These are phyloP conservation scores for Eutrema salsugineum DNA, from an alignment of 441 rosid species.

Conservation along the genomic window DNA sequence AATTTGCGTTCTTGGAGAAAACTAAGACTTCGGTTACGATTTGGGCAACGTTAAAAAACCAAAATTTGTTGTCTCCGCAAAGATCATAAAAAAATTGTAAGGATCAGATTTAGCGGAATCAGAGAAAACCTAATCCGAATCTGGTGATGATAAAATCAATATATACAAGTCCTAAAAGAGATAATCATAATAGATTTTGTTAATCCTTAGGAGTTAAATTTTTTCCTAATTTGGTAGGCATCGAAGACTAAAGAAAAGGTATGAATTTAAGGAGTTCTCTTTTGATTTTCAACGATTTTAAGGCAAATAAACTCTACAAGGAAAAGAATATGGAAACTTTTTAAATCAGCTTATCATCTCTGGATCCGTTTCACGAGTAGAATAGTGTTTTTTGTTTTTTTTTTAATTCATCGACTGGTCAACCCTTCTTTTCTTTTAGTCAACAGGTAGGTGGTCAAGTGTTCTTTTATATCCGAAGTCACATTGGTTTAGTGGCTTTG, in stretches of 20 bases:
- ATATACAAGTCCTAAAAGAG: neutral
- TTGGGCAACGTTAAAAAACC: neutral
- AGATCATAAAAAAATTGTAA: neutral
- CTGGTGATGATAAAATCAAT: neutral
- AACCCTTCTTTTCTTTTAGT: no score
- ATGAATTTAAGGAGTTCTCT: neutral
- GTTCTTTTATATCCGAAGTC: no score
- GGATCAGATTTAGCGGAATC: neutral
- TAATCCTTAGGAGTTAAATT: neutral
- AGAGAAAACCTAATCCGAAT: neutral
- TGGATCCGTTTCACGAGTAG: neutral
- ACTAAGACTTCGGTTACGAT: conserved; percentile 23
- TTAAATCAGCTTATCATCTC: neutral
- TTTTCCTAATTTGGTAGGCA: neutral
- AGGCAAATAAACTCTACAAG: neutral
- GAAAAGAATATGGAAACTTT: neutral
- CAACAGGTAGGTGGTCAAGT: no score
- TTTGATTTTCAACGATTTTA: neutral
- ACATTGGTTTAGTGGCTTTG: no score
- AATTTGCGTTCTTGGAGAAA: neutral
- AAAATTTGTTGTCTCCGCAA: neutral
- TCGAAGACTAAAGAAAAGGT: neutral
- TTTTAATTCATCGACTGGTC: no score
- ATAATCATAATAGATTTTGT: neutral
- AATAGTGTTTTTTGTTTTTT: no score